Evolutionary conservation across 805 yeast genomes (phyloP), one percentile per base, ranked within the genome.

Genomic region (Zygosaccharomyces kombuchaensis): DNA sequence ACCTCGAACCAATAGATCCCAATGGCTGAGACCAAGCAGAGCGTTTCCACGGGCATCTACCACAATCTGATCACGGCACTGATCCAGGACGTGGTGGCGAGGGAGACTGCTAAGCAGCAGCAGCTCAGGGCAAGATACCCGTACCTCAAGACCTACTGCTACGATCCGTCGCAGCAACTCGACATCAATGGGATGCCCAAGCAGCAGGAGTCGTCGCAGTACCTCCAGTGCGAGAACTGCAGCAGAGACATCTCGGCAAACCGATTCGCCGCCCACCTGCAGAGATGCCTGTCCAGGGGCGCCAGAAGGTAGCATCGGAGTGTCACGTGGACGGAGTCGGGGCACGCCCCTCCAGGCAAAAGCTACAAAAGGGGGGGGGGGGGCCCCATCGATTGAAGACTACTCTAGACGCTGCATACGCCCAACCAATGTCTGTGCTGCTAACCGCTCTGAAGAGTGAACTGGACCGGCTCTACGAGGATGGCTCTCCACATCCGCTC

Each of bases 181-280:
- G 67, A 64, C 44, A 56, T 64, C 9, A 45, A 54, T 40, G 68
- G 66, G 7, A 41, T 40, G 9, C 58, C 62, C 2, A 64, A 63
- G 36, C 59, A 54, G 32, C 65, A 57, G 40, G 68, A 64, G 34
- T 60, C 65, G 4, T 60, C 68, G 10, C 57, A 56, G 22, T 88
- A 89, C 63, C 87, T 88, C 56, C 77, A 72, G 45, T 91, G 99
- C 67, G 74, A 75, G 4, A 84, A 85, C 54, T 91, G 99, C 65
- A 81, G 79, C 14, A 73, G 99, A 46, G 87, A 83, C 57, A 84
- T 91, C 6, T 91, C 96, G 0, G 96, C 96, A 1, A 84, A 87
- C 31, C 71, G 99, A 47, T 90, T 87, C 72, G 97, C 98, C 2
- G 89, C 87, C 34, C 99, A 91, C 66, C 74, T 91, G 25, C 95